phyloP scores from a whole-genome alignment of 106 monocot genomes.

The Dendrobium chrysotoxum region DNA sequence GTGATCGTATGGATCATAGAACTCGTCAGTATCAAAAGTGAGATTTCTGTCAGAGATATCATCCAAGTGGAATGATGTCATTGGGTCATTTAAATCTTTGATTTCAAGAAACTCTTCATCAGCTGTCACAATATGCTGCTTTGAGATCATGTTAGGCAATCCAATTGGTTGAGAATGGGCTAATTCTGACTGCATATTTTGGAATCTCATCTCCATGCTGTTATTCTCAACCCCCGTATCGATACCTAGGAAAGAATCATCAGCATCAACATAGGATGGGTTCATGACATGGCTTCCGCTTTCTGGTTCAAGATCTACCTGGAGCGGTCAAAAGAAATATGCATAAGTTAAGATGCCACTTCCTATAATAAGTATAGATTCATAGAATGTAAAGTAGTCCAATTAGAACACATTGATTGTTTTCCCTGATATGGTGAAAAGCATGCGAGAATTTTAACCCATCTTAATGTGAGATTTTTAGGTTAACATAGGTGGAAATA shows the following conservation, averaged over 20 bases:
- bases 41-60: conserved; percentile 11
- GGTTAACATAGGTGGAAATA: neutral
- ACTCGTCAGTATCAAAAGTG: conserved; percentile 10
- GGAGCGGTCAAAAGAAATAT: neutral
- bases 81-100: conserved; percentile 44
- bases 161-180: conserved; percentile 15
- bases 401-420: neutral
- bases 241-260: conserved; percentile 1
- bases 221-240: neutral
- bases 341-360: neutral
- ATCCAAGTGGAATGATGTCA: conserved; percentile 6
- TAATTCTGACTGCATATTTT: neutral
- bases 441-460: neutral
- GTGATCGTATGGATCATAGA: conserved; percentile 33
- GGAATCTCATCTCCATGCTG: neutral
- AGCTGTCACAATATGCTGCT: conserved; percentile 11
- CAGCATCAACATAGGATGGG: conserved; percentile 6
- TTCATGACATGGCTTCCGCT: neutral
- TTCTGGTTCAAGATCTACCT: conserved; percentile 26
- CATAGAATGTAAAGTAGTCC: neutral
- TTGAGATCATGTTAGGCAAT: conserved; percentile 10
- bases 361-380: neutral
- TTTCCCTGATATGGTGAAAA: neutral
- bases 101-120: conserved; percentile 70
- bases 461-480: neutral